Evolutionary conservation across 2,329 filamentous ascomycete species (phyloP).

Genomic region (Fusarium falciforme): DNA sequence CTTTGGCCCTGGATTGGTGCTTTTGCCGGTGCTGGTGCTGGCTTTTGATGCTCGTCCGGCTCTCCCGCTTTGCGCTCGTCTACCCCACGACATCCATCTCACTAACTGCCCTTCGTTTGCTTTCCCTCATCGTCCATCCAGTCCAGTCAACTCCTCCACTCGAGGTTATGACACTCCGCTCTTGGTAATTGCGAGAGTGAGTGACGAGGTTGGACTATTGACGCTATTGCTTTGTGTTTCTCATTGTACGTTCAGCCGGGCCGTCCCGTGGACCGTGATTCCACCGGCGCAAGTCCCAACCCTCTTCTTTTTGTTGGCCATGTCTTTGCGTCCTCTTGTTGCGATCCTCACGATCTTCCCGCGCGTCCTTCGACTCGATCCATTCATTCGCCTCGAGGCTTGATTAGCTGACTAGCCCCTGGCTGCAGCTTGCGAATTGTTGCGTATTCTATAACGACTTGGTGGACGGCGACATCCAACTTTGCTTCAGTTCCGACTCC

Average conservation of each 20-base stretch:
- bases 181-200: constrained; percentile 30
- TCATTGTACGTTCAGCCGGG: constrained; percentile 36
- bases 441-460: constrained; percentile 11
- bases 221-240: constrained; percentile 22
- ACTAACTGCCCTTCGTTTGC: constrained; percentile 1
- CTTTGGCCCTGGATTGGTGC: constrained; percentile 34
- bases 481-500: constrained; percentile 15
- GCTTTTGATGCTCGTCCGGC: constrained; percentile 25
- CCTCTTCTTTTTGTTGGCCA: constrained; percentile 8
- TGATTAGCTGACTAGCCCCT: constrained; percentile 3
- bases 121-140: constrained; percentile 1
- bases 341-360: neutral
- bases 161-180: constrained; percentile 38
- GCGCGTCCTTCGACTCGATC: neutral
- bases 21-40: constrained; percentile 41
- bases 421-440: constrained; percentile 15
- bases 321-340: neutral
- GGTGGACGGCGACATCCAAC: constrained; percentile 4
- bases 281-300: constrained; percentile 19
- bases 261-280: constrained; percentile 21
- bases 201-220: constrained; percentile 26
- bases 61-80: constrained; percentile 8
- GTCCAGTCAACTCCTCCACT: constrained; percentile 12
- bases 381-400: neutral
- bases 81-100: constrained; percentile 10